Evolutionary conservation across 1,139 yeast genomes (phyloP), one percentile per base, ranked within the genome.

Genomic region (Nakaseomyces delphensis): DNA sequence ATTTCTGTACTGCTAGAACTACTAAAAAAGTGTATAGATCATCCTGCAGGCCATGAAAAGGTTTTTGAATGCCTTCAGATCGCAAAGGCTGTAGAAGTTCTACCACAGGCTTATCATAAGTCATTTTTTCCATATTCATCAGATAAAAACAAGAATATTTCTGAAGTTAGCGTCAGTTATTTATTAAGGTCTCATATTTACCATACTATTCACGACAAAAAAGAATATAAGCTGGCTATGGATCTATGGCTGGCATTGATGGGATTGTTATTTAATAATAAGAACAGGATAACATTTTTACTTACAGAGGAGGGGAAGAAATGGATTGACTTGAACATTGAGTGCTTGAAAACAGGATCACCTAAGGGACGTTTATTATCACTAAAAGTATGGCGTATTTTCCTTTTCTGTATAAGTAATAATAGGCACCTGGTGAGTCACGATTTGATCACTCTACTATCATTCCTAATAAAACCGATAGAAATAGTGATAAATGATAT

Each of bases 181-280:
- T 35, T 54, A 3, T 23, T 58, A 13, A 32, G 50, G 19, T 25
- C 35, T 14, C 49, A 54, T 28, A 45, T 58, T 4, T 43, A 38
- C 16, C 43, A 45, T 18, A 37, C 55, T 11, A 45, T 55, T 8
- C 18, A 41, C 2, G 42, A 32, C 9, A 50, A 48, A 37, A 43
- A 46, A 11, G 57, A 54, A 21, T 49, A 45, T 21, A 59, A 56
- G 38, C 39, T 55, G 2, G 58, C 60, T 3, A 49, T 54, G 48
- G 62, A 58, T 42, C 41, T 56, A 19, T 59, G 64, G 64, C 35
- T 59, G 11, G 52, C 59, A 4, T 40, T 54, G 37, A 45, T 47
- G 8, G 63, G 61, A 2, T 44, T 59, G 18, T 38, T 59, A 14
- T 57, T 47, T 42, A 54, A 51, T 32, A 48, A 47, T 23, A 28